Evolutionary conservation across 1,284 basidiomycete species (phyloP).

Genomic region (Xerocomus cyaneibrunnescens): DNA sequence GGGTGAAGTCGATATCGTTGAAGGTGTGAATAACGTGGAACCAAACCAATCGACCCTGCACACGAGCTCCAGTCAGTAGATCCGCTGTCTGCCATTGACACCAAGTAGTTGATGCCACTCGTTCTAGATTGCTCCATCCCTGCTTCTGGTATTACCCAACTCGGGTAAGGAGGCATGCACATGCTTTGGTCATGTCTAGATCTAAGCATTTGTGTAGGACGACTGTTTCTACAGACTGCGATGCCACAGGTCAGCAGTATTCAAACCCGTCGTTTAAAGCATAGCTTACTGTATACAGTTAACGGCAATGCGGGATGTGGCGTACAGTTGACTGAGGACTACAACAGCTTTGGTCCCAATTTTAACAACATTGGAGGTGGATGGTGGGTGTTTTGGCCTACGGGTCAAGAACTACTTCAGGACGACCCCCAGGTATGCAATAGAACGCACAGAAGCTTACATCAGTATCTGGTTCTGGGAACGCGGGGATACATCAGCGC

Average conservation of each 20-base stretch:
- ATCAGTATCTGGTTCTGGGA: constrained; percentile 46
- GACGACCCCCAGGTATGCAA: constrained; percentile 34
- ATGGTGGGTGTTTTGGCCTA: constrained; percentile 29
- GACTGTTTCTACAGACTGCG: constrained; percentile 33
- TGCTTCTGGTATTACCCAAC: constrained; percentile 21
- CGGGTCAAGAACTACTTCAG: background rate
- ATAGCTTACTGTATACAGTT: constrained; percentile 13
- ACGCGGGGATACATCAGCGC: constrained; percentile 31
- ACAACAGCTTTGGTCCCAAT: constrained; percentile 40
- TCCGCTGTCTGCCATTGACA: background rate
- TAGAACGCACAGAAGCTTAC: constrained; percentile 38
- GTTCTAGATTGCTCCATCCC: constrained; percentile 26
- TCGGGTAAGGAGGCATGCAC: constrained; percentile 16
- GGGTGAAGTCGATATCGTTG: constrained; percentile 46
- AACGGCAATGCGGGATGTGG: constrained; percentile 49
- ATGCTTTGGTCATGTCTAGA: constrained; percentile 4
- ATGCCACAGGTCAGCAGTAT: constrained; percentile 30
- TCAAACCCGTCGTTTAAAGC: background rate
- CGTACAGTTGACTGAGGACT: constrained; percentile 36
- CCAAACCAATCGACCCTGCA: constrained; percentile 45
- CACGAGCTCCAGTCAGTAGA: constrained; percentile 37
- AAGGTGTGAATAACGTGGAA: constrained; percentile 37
- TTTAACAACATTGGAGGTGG: constrained; percentile 46
- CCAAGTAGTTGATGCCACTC: background rate
- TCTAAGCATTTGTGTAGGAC: constrained; percentile 8